Evolutionary conservation across 208 protist species (phyloP).

Genomic region (Crithidia brevicula): DNA sequence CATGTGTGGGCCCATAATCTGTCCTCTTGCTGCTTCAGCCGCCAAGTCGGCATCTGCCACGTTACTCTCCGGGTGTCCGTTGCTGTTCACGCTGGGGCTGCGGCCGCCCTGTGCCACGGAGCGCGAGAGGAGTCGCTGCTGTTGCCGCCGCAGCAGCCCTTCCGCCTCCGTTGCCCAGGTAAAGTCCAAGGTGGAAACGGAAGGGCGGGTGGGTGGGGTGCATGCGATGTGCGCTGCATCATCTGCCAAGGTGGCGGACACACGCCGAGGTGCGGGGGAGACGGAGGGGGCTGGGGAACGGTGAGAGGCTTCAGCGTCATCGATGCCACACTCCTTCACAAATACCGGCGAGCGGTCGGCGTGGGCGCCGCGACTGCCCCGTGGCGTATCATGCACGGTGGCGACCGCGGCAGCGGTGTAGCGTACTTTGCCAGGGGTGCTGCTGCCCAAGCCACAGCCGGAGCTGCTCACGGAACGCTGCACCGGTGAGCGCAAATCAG

Average conservation of each 20-base stretch:
- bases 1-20: not conserved
- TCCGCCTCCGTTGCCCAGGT: constrained; percentile 54
- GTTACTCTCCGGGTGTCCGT: not conserved
- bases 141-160: constrained; percentile 41
- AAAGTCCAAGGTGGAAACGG: constrained; percentile 44
- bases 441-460: not conserved
- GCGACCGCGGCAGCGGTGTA: constrained; percentile 1
- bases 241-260: not conserved
- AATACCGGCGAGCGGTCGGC: too few species aligned
- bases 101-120: not conserved
- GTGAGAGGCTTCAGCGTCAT: too few species aligned
- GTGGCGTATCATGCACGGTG: not conserved
- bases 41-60: not conserved
- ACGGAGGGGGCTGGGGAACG: not conserved
- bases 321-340: not conserved
- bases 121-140: constrained; percentile 36
- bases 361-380: too few species aligned
- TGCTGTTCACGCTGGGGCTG: constrained; percentile 14
- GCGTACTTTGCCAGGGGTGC: not conserved
- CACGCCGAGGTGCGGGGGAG: constrained; percentile 1
- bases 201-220: not conserved
- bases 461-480: not conserved
- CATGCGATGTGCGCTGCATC: not conserved
- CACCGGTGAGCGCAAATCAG: too few species aligned
- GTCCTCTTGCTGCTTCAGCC: too few species aligned